These are phyloP conservation scores for Pouteria campechiana DNA, from an alignment of 179 eudicot genomes.

Conservation along the genomic window DNA sequence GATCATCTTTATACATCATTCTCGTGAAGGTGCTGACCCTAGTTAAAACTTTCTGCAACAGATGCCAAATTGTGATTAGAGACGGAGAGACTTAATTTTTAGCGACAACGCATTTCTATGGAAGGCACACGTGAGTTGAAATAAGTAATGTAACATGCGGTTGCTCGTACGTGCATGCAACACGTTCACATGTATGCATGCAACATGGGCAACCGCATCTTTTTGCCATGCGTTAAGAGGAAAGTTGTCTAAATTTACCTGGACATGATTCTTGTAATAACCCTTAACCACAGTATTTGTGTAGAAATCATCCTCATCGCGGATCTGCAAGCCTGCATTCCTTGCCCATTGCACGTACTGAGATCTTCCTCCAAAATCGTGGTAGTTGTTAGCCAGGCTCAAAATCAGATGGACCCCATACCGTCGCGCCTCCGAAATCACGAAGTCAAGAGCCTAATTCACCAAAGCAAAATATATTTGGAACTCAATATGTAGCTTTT, in stretches of 20 bases:
- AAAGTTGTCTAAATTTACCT: background rate
- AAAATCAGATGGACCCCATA: slow-evolving; percentile 9
- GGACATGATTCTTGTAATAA: slow-evolving; percentile 15
- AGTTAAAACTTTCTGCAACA: slow-evolving; percentile 14
- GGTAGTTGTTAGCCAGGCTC: slow-evolving; percentile 13
- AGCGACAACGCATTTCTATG: background rate
- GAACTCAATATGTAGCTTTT: too few relatives aligned
- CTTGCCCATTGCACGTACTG: slow-evolving; percentile 16
- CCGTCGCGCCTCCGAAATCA: slow-evolving; percentile 11
- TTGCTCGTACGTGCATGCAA: too few relatives aligned
- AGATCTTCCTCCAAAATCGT: slow-evolving; percentile 17
- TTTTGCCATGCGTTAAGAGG: too few relatives aligned
- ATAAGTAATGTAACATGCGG: too few relatives aligned
- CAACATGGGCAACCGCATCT: too few relatives aligned
- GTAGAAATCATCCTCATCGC: slow-evolving; percentile 11
- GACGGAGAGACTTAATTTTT: background rate
- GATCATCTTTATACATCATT: slow-evolving; percentile 14
- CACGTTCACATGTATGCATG: too few relatives aligned
- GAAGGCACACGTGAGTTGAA: too few relatives aligned
- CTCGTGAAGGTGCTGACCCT: slow-evolving; percentile 17
- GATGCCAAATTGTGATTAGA: background rate
- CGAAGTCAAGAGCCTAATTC: slow-evolving; percentile 20
- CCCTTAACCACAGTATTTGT: slow-evolving; percentile 4
- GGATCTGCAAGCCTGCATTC: background rate
- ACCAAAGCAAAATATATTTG: too few relatives aligned